Conservation (phyloP, 2,329 filamentous ascomycete species). For the Aspergillus sojae region DNA sequence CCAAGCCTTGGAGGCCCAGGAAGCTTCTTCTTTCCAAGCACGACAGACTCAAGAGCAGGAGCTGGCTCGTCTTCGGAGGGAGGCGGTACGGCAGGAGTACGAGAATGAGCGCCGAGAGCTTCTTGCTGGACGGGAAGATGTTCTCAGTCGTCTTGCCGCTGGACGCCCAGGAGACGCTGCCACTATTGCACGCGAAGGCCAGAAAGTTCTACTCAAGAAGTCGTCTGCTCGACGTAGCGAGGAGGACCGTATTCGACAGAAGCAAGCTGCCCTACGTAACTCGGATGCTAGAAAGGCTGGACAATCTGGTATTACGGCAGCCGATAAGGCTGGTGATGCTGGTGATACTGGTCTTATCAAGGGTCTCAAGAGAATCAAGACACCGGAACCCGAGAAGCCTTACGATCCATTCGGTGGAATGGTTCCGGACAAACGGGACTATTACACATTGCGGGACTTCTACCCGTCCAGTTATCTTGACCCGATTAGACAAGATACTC, state of each 20-base stretch:
- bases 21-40: constrained; percentile 50
- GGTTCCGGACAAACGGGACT: constrained; percentile 61
- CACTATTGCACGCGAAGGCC: constrained; percentile 54
- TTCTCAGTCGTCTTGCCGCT: constrained; percentile 69
- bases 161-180: constrained; percentile 64
- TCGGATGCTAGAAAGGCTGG: constrained; percentile 34
- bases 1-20: constrained; percentile 50
- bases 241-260: constrained; percentile 50
- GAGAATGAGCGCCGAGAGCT: constrained; percentile 69
- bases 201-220: constrained; percentile 71
- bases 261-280: constrained; percentile 45
- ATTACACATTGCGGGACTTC: constrained; percentile 68
- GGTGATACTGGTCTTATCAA: constrained; percentile 63
- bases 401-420: constrained; percentile 90
- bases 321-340: constrained; percentile 29
- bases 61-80: constrained; percentile 63
- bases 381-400: constrained; percentile 67
- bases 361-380: constrained; percentile 70
- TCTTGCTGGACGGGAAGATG: constrained; percentile 65
- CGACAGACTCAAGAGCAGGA: constrained; percentile 65
- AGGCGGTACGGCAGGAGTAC: constrained; percentile 68
- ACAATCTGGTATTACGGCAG: constrained; percentile 17
- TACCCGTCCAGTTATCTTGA: constrained; percentile 79
- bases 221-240: constrained; percentile 63
- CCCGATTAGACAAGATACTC: constrained; percentile 64